Conservation (phyloP, 2,329 filamentous ascomycete species). For the Cordyceps tenuipes region DNA sequence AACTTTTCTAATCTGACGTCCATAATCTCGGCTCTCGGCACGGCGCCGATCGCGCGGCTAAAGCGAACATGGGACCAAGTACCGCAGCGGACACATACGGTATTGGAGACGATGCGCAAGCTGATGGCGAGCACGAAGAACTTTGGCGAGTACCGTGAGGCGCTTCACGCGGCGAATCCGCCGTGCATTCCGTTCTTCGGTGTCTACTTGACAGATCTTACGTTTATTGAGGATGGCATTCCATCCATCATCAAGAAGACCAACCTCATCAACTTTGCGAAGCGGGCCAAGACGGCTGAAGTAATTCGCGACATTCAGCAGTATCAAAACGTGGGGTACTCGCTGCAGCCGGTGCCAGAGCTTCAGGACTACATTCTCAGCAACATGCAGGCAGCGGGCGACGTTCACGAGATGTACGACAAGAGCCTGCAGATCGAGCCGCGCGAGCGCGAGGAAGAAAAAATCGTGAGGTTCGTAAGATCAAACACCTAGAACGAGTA, state of each 20-base stretch:
- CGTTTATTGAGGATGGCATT: constrained; percentile 97
- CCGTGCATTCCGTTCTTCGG: constrained; percentile 98
- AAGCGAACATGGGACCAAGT: constrained; percentile 93
- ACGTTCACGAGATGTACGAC: constrained; percentile 99
- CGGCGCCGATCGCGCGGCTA: constrained; percentile 87
- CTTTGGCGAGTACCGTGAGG: constrained; percentile 92
- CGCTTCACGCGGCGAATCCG: constrained; percentile 84
- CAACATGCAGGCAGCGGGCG: constrained; percentile 90
- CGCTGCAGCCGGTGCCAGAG: constrained; percentile 79
- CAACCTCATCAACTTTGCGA: constrained; percentile 96
- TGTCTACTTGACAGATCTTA: constrained; percentile 95
- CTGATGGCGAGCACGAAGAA: constrained; percentile 98
- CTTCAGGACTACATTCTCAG: constrained; percentile 93
- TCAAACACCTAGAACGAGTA: not conserved
- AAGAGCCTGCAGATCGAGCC: constrained; percentile 90
- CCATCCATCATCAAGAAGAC: constrained; percentile 94
- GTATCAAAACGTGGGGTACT: constrained; percentile 96
- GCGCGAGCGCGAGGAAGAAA: constrained; percentile 94
- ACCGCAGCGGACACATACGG: constrained; percentile 69
- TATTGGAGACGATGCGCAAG: constrained; percentile 83
- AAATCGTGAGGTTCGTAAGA: constrained; percentile 84
- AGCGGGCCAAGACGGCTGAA: constrained; percentile 94
- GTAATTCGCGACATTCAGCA: constrained; percentile 98
- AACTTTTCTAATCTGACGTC: constrained; percentile 97
- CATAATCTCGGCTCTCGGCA: constrained; percentile 91